phyloP scores from a whole-genome alignment of 441 rosid species.

The Rhodomyrtus psidioides region DNA sequence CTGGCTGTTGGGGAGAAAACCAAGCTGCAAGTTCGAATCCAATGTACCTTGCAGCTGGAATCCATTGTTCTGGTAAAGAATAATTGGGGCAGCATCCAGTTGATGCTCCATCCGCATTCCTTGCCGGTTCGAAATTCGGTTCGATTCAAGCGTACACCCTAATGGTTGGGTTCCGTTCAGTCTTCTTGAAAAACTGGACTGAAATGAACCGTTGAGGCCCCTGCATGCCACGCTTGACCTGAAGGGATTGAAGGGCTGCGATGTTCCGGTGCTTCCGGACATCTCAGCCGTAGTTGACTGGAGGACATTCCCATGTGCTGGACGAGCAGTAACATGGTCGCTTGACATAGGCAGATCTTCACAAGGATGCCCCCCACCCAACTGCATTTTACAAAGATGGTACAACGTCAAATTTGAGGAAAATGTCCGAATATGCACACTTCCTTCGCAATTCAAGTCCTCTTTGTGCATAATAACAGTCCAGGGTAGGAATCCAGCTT shows the following conservation, averaged over 20 bases:
- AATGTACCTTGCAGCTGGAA: not conserved
- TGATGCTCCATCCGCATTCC: not conserved
- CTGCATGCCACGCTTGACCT: not conserved
- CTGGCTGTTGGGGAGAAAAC: not conserved
- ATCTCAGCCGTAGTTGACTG: not conserved
- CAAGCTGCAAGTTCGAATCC: not conserved
- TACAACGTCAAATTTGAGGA: too few species aligned
- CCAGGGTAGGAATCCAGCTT: too few species aligned
- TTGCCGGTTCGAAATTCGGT: not conserved
- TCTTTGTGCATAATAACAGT: too few species aligned
- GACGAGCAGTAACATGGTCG: not conserved
- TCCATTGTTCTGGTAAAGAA: not conserved
- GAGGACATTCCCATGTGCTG: not conserved
- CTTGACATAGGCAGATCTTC: not conserved
- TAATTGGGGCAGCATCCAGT: not conserved
- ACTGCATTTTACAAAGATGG: too few species aligned
- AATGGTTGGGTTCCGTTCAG: too few species aligned
- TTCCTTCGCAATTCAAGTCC: too few species aligned
- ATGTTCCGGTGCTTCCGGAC: not conserved
- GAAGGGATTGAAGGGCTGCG: not conserved
- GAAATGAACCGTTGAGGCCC: too few species aligned
- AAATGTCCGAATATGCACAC: too few species aligned
- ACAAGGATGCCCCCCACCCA: not conserved
- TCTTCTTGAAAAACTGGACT: too few species aligned
- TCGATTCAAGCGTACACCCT: too few species aligned